Percentiles rank a stretch among this genome's conserved stretches.
phyloP scores from a whole-genome alignment of 331 rosid species.

The Pyracantha coccinea region DNA sequence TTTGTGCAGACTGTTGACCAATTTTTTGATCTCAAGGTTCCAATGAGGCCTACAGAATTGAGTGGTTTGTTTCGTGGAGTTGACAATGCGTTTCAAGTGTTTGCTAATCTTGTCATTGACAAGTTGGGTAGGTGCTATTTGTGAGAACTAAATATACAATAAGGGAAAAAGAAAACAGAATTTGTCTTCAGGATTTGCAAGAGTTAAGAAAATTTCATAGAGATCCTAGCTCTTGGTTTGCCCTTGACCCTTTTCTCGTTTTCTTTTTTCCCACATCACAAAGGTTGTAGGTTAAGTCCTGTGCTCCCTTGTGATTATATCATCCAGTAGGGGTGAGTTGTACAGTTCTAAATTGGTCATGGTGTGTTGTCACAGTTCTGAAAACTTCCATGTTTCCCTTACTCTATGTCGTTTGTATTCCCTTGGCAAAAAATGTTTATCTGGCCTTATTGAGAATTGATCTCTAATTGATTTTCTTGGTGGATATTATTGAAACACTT shows the following conservation, averaged over 20 bases:
- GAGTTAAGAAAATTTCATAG: neutral
- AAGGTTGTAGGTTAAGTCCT: neutral
- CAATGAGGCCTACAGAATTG: slow-evolving; percentile 88
- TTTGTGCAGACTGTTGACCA: slow-evolving; percentile 92
- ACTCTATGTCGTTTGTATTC: neutral
- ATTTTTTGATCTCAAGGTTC: slow-evolving; percentile 87
- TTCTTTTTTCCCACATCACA: neutral
- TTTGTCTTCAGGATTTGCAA: no score
- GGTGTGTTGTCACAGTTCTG: neutral
- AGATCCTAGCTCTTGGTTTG: neutral
- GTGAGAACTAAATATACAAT: neutral
- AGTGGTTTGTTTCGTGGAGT: slow-evolving; percentile 85
- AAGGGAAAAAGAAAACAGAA: no score
- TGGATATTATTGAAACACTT: neutral
- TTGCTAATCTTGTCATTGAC: slow-evolving; percentile 59
- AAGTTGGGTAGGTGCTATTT: slow-evolving; percentile 57
- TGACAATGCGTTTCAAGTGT: slow-evolving; percentile 91
- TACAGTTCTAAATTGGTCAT: neutral
- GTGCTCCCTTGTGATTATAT: neutral
- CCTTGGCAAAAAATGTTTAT: neutral
- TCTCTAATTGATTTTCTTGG: neutral
- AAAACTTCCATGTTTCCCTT: neutral
- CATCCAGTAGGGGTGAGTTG: neutral
- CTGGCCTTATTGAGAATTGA: neutral
- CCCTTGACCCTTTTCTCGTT: neutral